Evolutionary conservation across 1,139 yeast genomes (phyloP), one percentile per base, ranked within the genome.

Genomic region (Scheffersomyces segobiensis): DNA sequence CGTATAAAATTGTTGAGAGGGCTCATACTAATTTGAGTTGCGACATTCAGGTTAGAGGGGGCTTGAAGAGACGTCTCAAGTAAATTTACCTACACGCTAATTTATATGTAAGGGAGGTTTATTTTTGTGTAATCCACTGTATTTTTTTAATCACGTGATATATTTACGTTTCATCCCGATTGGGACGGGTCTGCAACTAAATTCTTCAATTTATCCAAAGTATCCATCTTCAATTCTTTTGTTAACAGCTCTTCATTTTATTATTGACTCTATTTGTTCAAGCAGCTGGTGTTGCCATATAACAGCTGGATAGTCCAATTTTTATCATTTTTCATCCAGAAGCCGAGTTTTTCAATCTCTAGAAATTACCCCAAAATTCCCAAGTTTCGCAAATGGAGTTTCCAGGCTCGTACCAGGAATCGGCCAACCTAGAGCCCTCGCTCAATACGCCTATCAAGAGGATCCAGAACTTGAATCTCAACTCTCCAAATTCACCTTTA

Each of bases 371-470:
- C 3, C 50, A 48, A 48, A 48, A 48, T 17, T 2, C 49, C 19
- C 50, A 48, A 32, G 14, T 14, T 14, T 32, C 17, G 42, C 42
- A 48, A 24, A 48, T 48, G 50, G 50, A 48, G 26, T 48, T 48
- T 21, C 52, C 52, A 50, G 52, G 52, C 17, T 21, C 39, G 17
- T 50, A 21, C n/a, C 21, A 14, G 42, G 52, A 39, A 20, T n/a
- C 46, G 3, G 19, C 53, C 17, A 52, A 20, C n/a, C 21, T 50
- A 52, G 56, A 56, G 50, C 50, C 50, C 3, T 48, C 50, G 61
- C 68, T 80, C 54, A 75, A 68, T 57, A 80, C 84, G 0, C 84
- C 84, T 21, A 80, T 78, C 53, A 78, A 75, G 60, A 73, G 72
- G 63, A 78, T 80, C 58, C 67, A 72, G 55, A 69, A 72, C 52